Evolutionary conservation across 768 basidiomycete species (phyloP).

Genomic region (Phlebiopsis flavidoalba): DNA sequence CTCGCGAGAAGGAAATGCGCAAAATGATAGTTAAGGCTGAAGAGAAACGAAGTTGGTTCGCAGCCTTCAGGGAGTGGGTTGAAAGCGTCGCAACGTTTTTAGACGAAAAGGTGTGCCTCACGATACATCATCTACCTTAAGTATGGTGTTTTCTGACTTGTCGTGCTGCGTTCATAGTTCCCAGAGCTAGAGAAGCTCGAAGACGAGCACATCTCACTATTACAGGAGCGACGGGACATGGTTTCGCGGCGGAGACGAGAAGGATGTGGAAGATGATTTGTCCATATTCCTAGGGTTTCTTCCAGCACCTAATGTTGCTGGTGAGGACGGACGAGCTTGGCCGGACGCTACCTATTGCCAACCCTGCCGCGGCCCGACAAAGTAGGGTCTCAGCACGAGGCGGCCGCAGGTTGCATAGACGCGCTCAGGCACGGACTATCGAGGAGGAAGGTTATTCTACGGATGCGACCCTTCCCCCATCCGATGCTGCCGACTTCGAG

Average conservation of each 20-base stretch:
- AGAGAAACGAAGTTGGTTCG: constrained; percentile 78
- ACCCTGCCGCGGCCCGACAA: constrained; percentile 39
- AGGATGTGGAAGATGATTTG: constrained; percentile 82
- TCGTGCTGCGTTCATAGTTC: constrained; percentile 49
- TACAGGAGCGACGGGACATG: constrained; percentile 72
- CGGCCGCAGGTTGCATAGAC: constrained; percentile 47
- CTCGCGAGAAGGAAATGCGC: constrained; percentile 68
- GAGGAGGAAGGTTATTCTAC: constrained; percentile 85
- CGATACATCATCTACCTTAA: constrained; percentile 7
- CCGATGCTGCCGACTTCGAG: constrained; percentile 66
- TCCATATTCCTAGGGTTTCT: constrained; percentile 60
- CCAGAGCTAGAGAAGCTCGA: constrained; percentile 76
- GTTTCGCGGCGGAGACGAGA: constrained; percentile 57
- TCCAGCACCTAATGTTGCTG: constrained; percentile 19
- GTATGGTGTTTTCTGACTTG: background rate
- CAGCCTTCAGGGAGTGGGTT: constrained; percentile 71
- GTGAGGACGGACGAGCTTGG: constrained; percentile 60
- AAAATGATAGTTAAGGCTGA: constrained; percentile 72
- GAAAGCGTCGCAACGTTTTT: constrained; percentile 82
- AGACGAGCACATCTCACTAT: constrained; percentile 63
- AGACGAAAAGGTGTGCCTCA: constrained; percentile 67
- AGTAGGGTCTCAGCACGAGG: constrained; percentile 57
- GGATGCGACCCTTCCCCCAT: constrained; percentile 63
- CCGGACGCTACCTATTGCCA: constrained; percentile 41
- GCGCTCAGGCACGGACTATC: constrained; percentile 25